Evolutionary conservation across 1,284 basidiomycete genomes (phyloP).

Genomic region (Neonothopanus nambi): DNA sequence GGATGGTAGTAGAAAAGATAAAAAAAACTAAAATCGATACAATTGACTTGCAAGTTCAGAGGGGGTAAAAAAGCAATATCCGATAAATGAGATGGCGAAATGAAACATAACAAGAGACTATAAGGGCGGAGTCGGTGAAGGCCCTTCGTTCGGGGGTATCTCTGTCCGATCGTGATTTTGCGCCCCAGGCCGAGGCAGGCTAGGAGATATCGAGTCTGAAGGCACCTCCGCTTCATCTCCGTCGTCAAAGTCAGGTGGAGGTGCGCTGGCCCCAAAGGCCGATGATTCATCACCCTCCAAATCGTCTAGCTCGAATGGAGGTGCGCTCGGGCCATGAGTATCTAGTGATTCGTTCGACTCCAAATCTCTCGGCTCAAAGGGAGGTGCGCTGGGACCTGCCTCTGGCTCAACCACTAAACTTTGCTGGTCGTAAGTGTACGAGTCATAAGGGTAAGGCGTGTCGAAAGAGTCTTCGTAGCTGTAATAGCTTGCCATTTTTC

Average conservation of each 20-base stretch:
- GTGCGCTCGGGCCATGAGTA: conserved; percentile 22
- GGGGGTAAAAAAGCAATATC: too few species aligned
- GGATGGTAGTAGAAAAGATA: too few species aligned
- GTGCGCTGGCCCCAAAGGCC: not conserved
- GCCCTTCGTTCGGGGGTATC: too few species aligned
- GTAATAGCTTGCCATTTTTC: conserved; percentile 36
- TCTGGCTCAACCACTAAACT: conserved; percentile 33
- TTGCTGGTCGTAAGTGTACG: conserved; percentile 36
- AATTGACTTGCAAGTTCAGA: too few species aligned
- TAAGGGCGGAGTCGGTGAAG: too few species aligned
- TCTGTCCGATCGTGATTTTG: not conserved
- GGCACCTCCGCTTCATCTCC: not conserved
- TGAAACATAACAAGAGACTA: too few species aligned
- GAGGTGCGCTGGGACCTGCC: conserved; percentile 43
- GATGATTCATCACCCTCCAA: conserved; percentile 5
- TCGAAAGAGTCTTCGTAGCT: conserved; percentile 36
- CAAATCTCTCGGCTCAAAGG: conserved; percentile 33
- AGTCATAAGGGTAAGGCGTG: not conserved
- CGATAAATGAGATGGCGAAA: too few species aligned
- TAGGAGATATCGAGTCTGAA: not conserved
- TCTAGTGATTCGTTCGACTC: conserved; percentile 3
- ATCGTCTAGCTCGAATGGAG: conserved; percentile 22
- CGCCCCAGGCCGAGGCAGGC: not conserved
- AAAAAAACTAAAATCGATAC: too few species aligned
- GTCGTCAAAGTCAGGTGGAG: not conserved